Evolutionary conservation across 106 monocot genomes (phyloP).

Genomic region (Allium fistulosum): DNA sequence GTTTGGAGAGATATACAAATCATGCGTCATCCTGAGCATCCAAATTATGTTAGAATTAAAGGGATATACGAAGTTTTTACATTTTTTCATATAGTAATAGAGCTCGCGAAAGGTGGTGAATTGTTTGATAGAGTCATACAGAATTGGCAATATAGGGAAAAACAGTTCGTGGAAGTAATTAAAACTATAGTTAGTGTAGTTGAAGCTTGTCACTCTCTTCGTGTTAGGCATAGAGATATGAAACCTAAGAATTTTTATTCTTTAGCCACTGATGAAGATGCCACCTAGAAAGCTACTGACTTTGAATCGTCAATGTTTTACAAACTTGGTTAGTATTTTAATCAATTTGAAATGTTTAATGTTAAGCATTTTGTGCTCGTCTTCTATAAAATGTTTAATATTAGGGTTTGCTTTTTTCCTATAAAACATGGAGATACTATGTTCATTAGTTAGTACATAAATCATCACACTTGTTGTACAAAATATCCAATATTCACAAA

Average conservation of each 20-base stretch:
- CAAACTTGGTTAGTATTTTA: slow-evolving; percentile 41
- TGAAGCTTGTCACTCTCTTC: slow-evolving; percentile 77
- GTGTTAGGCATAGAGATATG: slow-evolving; percentile 85
- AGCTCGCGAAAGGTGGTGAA: slow-evolving; percentile 19
- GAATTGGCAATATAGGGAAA: slow-evolving; percentile 27
- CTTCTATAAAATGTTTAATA: too few relatives aligned
- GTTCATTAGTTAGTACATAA: too few relatives aligned
- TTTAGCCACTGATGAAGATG: slow-evolving; percentile 53
- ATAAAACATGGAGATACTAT: too few relatives aligned
- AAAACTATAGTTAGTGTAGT: slow-evolving; percentile 64
- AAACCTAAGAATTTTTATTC: slow-evolving; percentile 88
- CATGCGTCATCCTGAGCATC: slow-evolving; percentile 32
- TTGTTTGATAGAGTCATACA: slow-evolving; percentile 23
- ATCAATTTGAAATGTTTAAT: too few relatives aligned
- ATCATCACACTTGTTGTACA: too few relatives aligned
- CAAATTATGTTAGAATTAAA: slow-evolving; percentile 18
- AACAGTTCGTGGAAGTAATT: slow-evolving; percentile 17
- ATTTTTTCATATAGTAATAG: slow-evolving; percentile 25
- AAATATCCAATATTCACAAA: too few relatives aligned
- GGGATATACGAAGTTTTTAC: slow-evolving; percentile 21
- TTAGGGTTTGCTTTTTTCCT: too few relatives aligned
- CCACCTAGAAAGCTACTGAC: slow-evolving; percentile 68
- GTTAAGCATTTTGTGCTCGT: too few relatives aligned
- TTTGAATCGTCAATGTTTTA: slow-evolving; percentile 83
- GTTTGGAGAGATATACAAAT: slow-evolving; percentile 35